Evolutionary conservation across 768 basidiomycete genomes (phyloP), one percentile per base, ranked within the genome.

Genomic region (Podaxis carcinomalis): DNA sequence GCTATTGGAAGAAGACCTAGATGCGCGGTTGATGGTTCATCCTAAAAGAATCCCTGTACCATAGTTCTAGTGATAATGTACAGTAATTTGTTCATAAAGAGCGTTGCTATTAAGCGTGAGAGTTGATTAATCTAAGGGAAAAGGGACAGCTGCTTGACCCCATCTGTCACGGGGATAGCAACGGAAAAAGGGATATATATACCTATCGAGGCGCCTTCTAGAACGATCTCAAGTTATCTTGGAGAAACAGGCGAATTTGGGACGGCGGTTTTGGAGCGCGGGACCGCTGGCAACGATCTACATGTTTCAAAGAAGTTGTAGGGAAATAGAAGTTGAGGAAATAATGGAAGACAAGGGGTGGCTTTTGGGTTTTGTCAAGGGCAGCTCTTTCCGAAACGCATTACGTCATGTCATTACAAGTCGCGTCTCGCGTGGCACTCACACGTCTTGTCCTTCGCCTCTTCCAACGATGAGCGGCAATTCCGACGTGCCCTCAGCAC

Each of bases 401-500:
- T 40, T 40, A 40, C 40, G n/a, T 40, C 40, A 40, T 40, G 1
- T 6, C n/a, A 40, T n/a, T 40, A 40, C 13, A n/a, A 6, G n/a
- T 40, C 21, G n/a, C 5, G 21, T 1, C 9, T 46, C 19, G 14
- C 3, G 2, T 2, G 1, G 19, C 14, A 1, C 7, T 46, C 19
- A n/a, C 44, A 21, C 39, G 39, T 40, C 10, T 14, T 42, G 6
- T 28, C 28, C 1, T 2, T 25, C 47, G 7, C 11, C 13, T 25
- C 14, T 11, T 37, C 16, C 32, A n/a, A 37, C 67, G 67, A 35
- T 50, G 35, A 57, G 23, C 23, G 47, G 14, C 16, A 23, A 56
- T 16, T 1, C 37, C n/a, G 2, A 10, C 28, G 67, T 86, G 13
- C 84, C 87, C 5, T 90, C 90, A 4, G 80, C 84, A 1, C 81